These are phyloP conservation scores for Nemania diffusa DNA, from an alignment of 2,329 filamentous ascomycete species.

Conservation along the genomic window DNA sequence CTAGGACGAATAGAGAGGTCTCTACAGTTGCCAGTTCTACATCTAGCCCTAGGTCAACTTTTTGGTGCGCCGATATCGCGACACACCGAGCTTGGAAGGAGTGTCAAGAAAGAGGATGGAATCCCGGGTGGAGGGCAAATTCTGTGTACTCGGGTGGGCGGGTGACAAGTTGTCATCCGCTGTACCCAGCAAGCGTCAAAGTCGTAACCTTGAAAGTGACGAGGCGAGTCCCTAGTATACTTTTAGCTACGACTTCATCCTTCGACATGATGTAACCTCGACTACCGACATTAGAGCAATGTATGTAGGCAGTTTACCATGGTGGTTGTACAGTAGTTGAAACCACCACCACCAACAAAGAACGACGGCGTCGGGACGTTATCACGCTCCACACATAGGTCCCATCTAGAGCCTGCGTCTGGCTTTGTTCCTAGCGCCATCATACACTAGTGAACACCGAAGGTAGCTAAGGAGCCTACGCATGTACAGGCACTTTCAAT, in stretches of 20 bases:
- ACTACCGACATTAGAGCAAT: neutral
- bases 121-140: neutral
- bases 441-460: neutral
- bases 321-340: neutral
- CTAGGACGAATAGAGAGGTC: constrained; percentile 8
- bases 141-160: neutral
- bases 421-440: constrained; percentile 28
- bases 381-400: constrained; percentile 22
- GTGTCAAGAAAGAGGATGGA: neutral
- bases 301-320: neutral
- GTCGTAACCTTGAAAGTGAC: neutral
- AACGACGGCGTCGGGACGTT: constrained; percentile 4
- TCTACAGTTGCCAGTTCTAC: neutral
- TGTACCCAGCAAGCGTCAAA: neutral
- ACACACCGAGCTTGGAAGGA: constrained; percentile 1
- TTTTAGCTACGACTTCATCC: neutral
- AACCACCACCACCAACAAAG: constrained; percentile 8
- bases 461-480: constrained; percentile 15
- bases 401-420: constrained; percentile 10
- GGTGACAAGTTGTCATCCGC: neutral
- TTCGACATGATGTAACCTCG: neutral
- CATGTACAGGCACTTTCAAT: neutral
- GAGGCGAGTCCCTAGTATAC: neutral
- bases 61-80: constrained; percentile 29
- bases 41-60: neutral